Percentiles rank a stretch among this genome's conserved stretches.
Conservation (phyloP, 2,329 filamentous ascomycete genomes). For the Arachnopeziza araneosa region DNA sequence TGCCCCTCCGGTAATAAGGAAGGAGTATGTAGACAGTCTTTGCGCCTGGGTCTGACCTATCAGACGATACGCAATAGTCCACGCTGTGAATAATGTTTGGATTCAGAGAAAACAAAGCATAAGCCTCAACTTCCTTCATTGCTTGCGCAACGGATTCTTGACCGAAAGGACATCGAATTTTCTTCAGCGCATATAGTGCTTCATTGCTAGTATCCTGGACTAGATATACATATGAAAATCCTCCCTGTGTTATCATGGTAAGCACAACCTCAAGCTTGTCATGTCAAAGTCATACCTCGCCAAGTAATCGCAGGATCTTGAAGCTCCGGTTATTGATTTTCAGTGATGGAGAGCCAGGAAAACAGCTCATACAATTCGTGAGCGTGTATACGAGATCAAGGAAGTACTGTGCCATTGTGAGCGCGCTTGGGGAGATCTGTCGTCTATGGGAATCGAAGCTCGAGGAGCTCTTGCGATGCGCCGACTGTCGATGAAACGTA, state of each 20-base stretch:
- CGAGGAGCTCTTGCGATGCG: not conserved
- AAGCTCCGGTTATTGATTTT: constrained; percentile 94
- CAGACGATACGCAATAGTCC: constrained; percentile 76
- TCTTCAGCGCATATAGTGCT: constrained; percentile 90
- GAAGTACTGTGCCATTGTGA: constrained; percentile 71
- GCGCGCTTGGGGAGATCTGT: not conserved
- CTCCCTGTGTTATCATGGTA: constrained; percentile 53
- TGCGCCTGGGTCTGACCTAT: constrained; percentile 60
- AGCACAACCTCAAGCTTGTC: constrained; percentile 7
- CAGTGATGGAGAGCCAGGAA: constrained; percentile 86
- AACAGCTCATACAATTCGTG: constrained; percentile 93
- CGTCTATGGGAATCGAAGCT: not conserved
- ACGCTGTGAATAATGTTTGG: constrained; percentile 81
- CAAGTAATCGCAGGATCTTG: constrained; percentile 89
- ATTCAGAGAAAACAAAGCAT: constrained; percentile 78
- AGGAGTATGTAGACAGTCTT: constrained; percentile 97
- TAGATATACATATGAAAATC: constrained; percentile 98
- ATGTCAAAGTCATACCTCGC: constrained; percentile 59
- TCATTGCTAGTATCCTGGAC: constrained; percentile 84
- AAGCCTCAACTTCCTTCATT: constrained; percentile 95
- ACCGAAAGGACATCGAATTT: constrained; percentile 97
- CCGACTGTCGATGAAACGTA: not conserved
- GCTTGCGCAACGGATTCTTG: constrained; percentile 92
- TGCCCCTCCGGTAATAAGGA: constrained; percentile 91
- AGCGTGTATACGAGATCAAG: constrained; percentile 87